These are phyloP conservation scores for Geopyxis carbonaria DNA, from an alignment of 495 filamentous ascomycete species.

Conservation along the genomic window DNA sequence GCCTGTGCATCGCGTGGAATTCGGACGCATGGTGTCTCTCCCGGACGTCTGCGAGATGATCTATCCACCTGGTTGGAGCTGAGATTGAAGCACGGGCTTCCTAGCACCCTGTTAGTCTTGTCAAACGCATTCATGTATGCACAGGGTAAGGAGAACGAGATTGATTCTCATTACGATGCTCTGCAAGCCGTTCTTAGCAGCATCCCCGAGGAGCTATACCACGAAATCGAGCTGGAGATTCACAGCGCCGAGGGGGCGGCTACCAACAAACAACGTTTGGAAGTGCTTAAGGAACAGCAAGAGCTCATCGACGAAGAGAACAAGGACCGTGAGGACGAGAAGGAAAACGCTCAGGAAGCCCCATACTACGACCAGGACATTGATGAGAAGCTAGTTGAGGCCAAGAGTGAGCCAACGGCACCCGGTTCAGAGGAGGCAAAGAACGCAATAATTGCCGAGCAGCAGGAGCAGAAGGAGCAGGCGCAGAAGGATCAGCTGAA, in stretches of 20 bases:
- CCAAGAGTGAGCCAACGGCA: constrained; percentile 31
- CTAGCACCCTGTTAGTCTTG: constrained; percentile 83
- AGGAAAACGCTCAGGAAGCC: constrained; percentile 36
- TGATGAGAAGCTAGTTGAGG: constrained; percentile 59
- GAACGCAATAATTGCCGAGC: neutral
- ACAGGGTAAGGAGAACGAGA: constrained; percentile 65
- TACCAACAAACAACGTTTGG: constrained; percentile 97
- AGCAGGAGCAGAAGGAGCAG: neutral
- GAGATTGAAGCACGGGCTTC: constrained; percentile 77
- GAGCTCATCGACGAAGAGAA: constrained; percentile 96
- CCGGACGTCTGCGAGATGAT: constrained; percentile 74
- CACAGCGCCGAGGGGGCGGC: constrained; percentile 93
- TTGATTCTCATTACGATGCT: constrained; percentile 81
- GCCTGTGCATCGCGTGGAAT: constrained; percentile 82
- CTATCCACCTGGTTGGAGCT: constrained; percentile 90
- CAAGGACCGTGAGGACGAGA: constrained; percentile 64
- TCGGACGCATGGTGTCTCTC: constrained; percentile 77
- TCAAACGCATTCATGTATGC: constrained; percentile 96
- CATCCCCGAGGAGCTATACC: constrained; percentile 96
- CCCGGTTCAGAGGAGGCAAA: neutral
- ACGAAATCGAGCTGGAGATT: constrained; percentile 97
- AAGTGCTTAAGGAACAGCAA: constrained; percentile 97
- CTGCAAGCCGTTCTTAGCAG: constrained; percentile 79
- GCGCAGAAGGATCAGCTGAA: too few species aligned
- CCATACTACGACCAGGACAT: constrained; percentile 66